A percentile compares a stretch with the other conserved stretches of the same genome.
Conservation (phyloP, 75 land plant genomes). For the Picea glauca region DNA sequence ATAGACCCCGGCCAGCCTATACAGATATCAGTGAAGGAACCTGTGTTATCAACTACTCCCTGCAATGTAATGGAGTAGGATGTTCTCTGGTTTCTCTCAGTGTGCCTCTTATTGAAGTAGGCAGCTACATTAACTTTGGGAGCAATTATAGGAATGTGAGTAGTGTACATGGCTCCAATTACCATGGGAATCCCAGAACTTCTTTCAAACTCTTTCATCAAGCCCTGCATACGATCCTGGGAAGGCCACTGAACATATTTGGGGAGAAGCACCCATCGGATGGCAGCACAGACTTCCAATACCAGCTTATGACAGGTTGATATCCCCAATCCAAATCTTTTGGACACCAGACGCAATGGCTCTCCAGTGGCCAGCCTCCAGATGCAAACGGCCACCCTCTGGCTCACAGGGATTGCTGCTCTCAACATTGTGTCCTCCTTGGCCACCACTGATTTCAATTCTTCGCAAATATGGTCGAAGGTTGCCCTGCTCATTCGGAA, state of each 20-base stretch:
- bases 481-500: slow-evolving; percentile 83
- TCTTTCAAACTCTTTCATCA: slow-evolving; percentile 63
- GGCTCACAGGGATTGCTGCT: slow-evolving; percentile 77
- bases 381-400: slow-evolving; percentile 91
- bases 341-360: slow-evolving; percentile 84
- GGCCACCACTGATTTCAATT: slow-evolving; percentile 63
- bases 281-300: slow-evolving; percentile 93
- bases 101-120: slow-evolving; percentile 88
- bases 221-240: slow-evolving; percentile 21
- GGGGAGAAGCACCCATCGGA: slow-evolving; percentile 75
- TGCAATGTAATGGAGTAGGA: slow-evolving; percentile 93
- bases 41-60: slow-evolving; percentile 79
- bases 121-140: slow-evolving; percentile 90
- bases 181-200: slow-evolving; percentile 77
- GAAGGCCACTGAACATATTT: slow-evolving; percentile 89
- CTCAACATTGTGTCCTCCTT: slow-evolving; percentile 90
- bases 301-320: slow-evolving; percentile 98
- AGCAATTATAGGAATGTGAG: slow-evolving; percentile 94
- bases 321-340: slow-evolving; percentile 89
- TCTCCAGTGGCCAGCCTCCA: slow-evolving; percentile 98
- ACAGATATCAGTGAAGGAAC: slow-evolving; percentile 86
- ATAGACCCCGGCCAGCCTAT: slow-evolving; percentile 95
- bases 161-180: slow-evolving; percentile 90
- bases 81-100: slow-evolving; percentile 91
- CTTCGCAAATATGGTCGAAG: slow-evolving; percentile 81